phyloP scores from a whole-genome alignment of 2,329 filamentous ascomycete species.

The Ceratocystis diversiconidia region DNA sequence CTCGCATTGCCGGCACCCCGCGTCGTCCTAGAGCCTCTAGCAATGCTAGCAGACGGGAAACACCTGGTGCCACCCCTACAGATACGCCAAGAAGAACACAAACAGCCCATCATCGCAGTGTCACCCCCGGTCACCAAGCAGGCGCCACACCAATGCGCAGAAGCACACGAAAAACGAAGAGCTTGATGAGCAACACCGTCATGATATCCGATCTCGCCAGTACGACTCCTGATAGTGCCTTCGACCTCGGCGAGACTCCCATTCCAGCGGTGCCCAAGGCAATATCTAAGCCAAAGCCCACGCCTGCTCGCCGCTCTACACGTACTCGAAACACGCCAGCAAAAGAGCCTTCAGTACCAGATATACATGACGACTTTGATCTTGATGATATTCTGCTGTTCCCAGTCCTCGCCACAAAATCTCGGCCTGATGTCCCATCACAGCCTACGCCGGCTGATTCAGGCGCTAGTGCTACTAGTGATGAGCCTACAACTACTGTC shows the following conservation, averaged over 20 bases:
- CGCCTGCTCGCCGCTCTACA: constrained; percentile 2
- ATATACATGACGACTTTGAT: constrained; percentile 8
- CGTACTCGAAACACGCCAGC: not conserved
- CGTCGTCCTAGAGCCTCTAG: constrained; percentile 4
- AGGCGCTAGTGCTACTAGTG: constrained; percentile 9
- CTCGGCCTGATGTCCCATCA: not conserved
- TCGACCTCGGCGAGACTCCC: constrained; percentile 9
- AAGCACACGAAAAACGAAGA: not conserved
- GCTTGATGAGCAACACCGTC: not conserved
- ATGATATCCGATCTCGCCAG: constrained; percentile 17
- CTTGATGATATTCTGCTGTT: not conserved
- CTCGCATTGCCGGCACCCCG: constrained; percentile 10
- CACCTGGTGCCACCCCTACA: not conserved
- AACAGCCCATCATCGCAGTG: constrained; percentile 1
- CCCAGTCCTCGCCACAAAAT: not conserved
- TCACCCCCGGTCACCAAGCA: not conserved
- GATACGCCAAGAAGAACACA: not conserved
- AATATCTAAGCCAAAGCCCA: constrained; percentile 4
- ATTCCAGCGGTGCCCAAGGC: not conserved
- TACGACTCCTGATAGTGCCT: constrained; percentile 11
- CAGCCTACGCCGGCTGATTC: constrained; percentile 11
- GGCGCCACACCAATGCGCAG: not conserved
- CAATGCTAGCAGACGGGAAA: not conserved
- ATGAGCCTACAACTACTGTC: constrained; percentile 7
- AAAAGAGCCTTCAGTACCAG: not conserved